These are phyloP conservation scores for Nelumbo lutea DNA, from an alignment of 164 flowering plant species.

Conservation along the genomic window DNA sequence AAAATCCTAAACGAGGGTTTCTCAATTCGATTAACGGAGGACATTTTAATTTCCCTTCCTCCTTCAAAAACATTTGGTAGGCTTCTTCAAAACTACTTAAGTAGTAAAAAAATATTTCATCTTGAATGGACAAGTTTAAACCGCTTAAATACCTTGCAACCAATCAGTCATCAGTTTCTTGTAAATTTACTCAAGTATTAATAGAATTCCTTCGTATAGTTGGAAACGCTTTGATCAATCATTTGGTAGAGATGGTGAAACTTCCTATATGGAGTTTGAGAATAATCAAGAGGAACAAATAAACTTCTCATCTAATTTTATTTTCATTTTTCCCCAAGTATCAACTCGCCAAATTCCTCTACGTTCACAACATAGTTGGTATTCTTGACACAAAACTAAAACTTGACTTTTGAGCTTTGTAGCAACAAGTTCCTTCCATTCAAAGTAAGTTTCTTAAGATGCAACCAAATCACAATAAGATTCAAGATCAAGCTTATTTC, in stretches of 20 bases:
- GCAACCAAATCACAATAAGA: background rate
- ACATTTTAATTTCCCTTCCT: slow-evolving; percentile 3
- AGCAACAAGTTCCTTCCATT: slow-evolving; percentile 9
- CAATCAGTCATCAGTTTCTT: slow-evolving; percentile 7
- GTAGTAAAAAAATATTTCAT: background rate
- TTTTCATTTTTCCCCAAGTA: background rate
- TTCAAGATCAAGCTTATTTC: background rate
- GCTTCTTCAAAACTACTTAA: background rate
- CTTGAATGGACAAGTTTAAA: background rate
- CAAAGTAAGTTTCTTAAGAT: slow-evolving; percentile 2
- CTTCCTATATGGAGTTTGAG: background rate
- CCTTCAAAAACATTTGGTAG: slow-evolving; percentile 3
- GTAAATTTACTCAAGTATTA: background rate
- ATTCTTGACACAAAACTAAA: slow-evolving; percentile 12
- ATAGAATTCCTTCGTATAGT: slow-evolving; percentile 5
- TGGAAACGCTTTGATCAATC: slow-evolving; percentile 2
- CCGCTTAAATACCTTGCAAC: slow-evolving; percentile 10
- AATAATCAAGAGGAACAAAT: slow-evolving; percentile 2
- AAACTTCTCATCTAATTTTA: slow-evolving; percentile 9
- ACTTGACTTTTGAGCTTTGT: slow-evolving; percentile 7
- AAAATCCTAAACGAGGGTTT: background rate
- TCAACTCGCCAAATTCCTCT: slow-evolving; percentile 2
- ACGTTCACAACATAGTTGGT: background rate
- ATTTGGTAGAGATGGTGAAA: background rate
- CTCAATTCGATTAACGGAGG: background rate